A percentile compares a stretch with the other conserved stretches of the same genome.
These are phyloP conservation scores for Candida vaughaniae DNA, from an alignment of 805 yeast genomes.

Conservation along the genomic window DNA sequence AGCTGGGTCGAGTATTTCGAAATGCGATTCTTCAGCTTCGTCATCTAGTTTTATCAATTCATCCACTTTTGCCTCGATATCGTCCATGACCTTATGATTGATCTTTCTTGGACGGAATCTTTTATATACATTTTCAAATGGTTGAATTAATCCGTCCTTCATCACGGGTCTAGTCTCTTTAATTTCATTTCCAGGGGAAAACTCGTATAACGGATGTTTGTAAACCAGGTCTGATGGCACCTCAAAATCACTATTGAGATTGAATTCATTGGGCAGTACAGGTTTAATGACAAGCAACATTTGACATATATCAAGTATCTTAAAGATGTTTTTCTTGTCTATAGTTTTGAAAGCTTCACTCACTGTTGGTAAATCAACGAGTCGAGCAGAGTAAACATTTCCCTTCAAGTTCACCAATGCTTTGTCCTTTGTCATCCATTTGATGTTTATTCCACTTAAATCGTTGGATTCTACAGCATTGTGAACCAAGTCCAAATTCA, in stretches of 20 bases:
- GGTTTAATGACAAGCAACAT: slow-evolving; percentile 72
- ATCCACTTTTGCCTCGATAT: slow-evolving; percentile 75
- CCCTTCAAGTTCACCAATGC: slow-evolving; percentile 75
- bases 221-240: slow-evolving; percentile 34
- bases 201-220: slow-evolving; percentile 39
- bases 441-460: slow-evolving; percentile 65
- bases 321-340: slow-evolving; percentile 84
- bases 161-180: slow-evolving; percentile 48
- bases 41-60: slow-evolving; percentile 73
- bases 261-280: slow-evolving; percentile 37
- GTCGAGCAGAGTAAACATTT: slow-evolving; percentile 72
- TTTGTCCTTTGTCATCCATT: slow-evolving; percentile 79
- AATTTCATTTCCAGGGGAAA: slow-evolving; percentile 35
- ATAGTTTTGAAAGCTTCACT: slow-evolving; percentile 86
- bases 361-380: slow-evolving; percentile 87
- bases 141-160: slow-evolving; percentile 83
- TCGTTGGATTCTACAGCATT: slow-evolving; percentile 79
- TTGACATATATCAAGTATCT: slow-evolving; percentile 83
- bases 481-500: slow-evolving; percentile 68
- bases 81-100: slow-evolving; percentile 68
- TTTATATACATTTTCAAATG: slow-evolving; percentile 67
- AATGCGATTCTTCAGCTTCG: slow-evolving; percentile 77
- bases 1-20: slow-evolving; percentile 66
- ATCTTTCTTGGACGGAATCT: slow-evolving; percentile 71
- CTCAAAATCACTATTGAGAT: slow-evolving; percentile 47